Base-by-base conservation (phyloP, 345 rosid species). In the Salix brachista region DNA sequence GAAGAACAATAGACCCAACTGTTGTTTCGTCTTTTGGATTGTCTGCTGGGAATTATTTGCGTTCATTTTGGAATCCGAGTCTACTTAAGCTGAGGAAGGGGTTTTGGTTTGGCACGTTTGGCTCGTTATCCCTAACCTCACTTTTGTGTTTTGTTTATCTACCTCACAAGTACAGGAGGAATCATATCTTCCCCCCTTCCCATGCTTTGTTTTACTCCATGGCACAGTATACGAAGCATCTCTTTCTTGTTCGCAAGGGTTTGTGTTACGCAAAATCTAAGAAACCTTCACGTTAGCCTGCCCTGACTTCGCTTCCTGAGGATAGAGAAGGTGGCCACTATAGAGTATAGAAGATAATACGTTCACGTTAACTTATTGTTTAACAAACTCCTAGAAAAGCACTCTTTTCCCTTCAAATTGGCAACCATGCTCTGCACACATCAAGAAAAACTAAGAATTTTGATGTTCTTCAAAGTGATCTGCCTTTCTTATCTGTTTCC, bases 41-140 rank as follows among this genome's bases (percentile, higher is more conserved):
- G 52, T 77, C 21, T 71, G 65, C 73, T 71, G 30, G 65, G 69
- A 73, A 69, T 48, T 26, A 62, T 67, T 58, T 14, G 21, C 44
- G 16, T 77, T 75, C 34, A 69, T 72, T 72, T 61, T 48, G 78
- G 86, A 75, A 83, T 80, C 79, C 77, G 89, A 83, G 79, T 82
- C 81, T 76, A 37, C 34, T 44, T 65, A 56, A 41, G 39, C 65
- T 66, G 12, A 66, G 56, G 69, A 72, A 67, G 44, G 25, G 74
- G 48, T 25, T 36, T 50, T 77, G 32, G 77, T 72, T 41, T 70
- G 77, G 26, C 39, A 41, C 66, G 12, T 56, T 65, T 75, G 74
- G 66, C 73, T 69, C 58, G 17, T 68, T 72, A 65, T 84, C 79
- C 78, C 61, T 61, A 17, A 68, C 84, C 75, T 76, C 34, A 70